Base-by-base conservation (phyloP, 2,329 filamentous ascomycete species). In the Penicillium corylophilum region DNA sequence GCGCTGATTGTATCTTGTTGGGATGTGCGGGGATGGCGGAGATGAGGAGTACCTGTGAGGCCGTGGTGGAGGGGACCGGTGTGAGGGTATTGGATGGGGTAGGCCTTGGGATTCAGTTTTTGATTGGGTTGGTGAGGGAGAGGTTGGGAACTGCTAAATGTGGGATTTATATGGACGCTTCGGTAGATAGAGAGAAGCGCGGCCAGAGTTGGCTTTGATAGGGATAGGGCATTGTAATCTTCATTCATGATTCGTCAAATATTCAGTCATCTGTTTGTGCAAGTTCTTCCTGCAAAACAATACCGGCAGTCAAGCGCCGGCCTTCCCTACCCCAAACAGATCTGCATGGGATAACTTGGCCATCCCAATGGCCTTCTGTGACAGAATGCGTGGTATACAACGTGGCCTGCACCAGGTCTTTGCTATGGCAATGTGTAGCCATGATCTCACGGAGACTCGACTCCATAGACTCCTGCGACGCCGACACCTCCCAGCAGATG, bases 311-410 rank as follows among this genome's bases (percentile, higher is more conserved):
- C 48, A 77, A 55, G 48, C 54, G 56, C 42, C 55, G 57, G 20
- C 71, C 74, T 40, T 65, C 52, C 16, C 54, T 48, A 4, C 72
- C 73, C 71, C 73, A 77, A 31, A 77, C 64, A 35, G 67, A 67
- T 51, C 62, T 66, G 58, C 73, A 77, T 9, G 75, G 75, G 22
- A 77, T 57, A 35, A 76, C 57, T 50, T 75, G 74, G 8, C 67
- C 68, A 12, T 56, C 50, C 61, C 65, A 69, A 18, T 48, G 43
- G 5, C 53, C 51, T 23, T 55, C 49, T 4, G 55, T 29, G 31
- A 71, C 35, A 13, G 59, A 48, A 41, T 65, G 59, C 5, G 68
- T 59, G 5, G 66, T 71, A 56, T 76, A 76, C 49, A 76, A 53
- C 24, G 68, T 56, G 20, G 64, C 57, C 54, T 75, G 70, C 13